Base-by-base conservation (phyloP, 2,329 filamentous ascomycete species). In the Ceratocystis eucalypticola region DNA sequence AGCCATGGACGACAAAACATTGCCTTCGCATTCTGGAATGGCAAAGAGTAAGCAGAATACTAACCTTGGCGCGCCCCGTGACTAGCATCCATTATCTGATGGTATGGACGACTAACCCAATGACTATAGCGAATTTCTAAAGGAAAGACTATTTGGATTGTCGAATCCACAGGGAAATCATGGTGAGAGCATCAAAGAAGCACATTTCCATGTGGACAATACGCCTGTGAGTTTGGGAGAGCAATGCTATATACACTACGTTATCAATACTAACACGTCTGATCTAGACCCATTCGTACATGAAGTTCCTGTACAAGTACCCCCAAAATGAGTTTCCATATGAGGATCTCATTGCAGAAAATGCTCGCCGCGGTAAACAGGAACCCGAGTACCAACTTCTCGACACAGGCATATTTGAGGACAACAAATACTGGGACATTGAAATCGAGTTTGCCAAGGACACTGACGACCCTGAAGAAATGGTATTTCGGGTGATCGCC, bases 251-350 rank as follows among this genome's bases (percentile, higher is more conserved):
- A 15, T 10, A 22, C 3, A 10, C 48, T 5, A 17, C 8, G 48
- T 3, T 25, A 22, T 25, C 5, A 7, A 28, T 7, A 10, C 17
- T 59, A 30, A 59, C 55, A 17, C 2, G 15, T 59, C 55, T n/a
- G 15, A 20, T 3, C 5, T 3, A 68, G 73, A 69, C 70, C 70
- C 92, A 96, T 77, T 96, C 93, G 33, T 97, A 97, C 80, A 97
- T 97, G 93, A 97, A 97, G 76, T 95, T 87, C 73, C 86, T 97
- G 71, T 97, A 97, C 83, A 97, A 97, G 77, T 95, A 96, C 72
- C 94, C 94, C 0, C 93, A 97, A 77, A 84, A 83, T 72, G 85
- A 87, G 69, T 97, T 97, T 72, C 94, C 93, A 1, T 97, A 97
- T 79, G 82, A 96, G 75, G 86, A 96, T 70, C 80, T 97, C 61